Base-by-base conservation (phyloP, 495 filamentous ascomycete genomes). In the Cairneyella variabilis region DNA sequence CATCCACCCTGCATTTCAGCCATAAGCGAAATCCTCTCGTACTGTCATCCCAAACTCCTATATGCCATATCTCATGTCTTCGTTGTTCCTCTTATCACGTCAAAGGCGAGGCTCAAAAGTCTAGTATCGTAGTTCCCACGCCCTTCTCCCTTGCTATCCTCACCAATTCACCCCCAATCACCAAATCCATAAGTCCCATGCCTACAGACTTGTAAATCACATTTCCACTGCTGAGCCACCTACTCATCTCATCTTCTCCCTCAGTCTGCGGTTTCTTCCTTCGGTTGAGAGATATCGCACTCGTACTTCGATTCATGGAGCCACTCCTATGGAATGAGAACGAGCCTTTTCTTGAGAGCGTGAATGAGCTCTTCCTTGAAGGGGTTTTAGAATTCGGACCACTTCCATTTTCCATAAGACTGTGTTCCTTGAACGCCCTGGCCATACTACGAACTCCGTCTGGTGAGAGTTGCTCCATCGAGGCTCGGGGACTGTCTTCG, bases 191-290 rank as follows among this genome's bases (percentile, higher is more conserved):
- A 57, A 91, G 59, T 0, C 86, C 89, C 39, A 91, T 58, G 1
- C 89, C 89, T 8, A 93, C 89, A 60, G 81, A 84, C 73, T 92
- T 92, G 63, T 88, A 93, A 20, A 93, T 83, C 28, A 95, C 89
- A 69, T 95, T 96, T 1, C 92, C 92, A 20, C 69, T 76, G 49
- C 83, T 73, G 53, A 95, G 66, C 89, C 90, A 93, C 18, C 83
- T 75, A 44, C 74, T 71, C 65, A 90, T 61, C 20, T 79, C 78
- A 38, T 85, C 76, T 48, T 53, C 51, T 12, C 48, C 36, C 39
- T 61, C 55, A 10, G 46, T 54, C 39, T 61, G 48, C 17, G 20
- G 18, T 22, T 54, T 54, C 20, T 55, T 54, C 40, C 28, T 59
- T 37, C 61, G 61, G 11, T 28, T 39, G 30, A 68, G 26, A 28